Percentiles rank a stretch among this genome's conserved stretches.
These are phyloP conservation scores for Avena eriantha DNA, from an alignment of 176 grass and related monocot genomes.

Conservation along the genomic window DNA sequence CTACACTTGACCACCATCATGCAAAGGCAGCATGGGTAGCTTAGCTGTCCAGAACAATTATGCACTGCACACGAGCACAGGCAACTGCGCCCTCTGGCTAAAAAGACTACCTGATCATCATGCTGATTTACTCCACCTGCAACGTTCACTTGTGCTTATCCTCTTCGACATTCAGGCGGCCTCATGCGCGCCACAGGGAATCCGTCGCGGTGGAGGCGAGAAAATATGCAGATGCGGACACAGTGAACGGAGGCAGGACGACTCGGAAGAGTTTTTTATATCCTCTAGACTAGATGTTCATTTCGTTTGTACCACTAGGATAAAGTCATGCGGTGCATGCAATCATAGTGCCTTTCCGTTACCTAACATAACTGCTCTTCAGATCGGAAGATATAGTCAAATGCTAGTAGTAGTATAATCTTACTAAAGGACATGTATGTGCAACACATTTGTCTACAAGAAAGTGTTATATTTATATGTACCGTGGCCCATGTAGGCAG, in stretches of 20 bases:
- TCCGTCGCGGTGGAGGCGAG: neutral
- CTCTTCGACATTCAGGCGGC: slow-evolving; percentile 4
- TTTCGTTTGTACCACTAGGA: neutral
- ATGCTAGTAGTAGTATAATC: neutral
- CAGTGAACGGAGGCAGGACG: neutral
- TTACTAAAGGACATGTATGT: neutral
- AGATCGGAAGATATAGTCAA: neutral
- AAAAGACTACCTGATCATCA: neutral
- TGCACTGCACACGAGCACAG: slow-evolving; percentile 7
- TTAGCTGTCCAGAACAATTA: slow-evolving; percentile 18
- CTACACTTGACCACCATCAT: slow-evolving; percentile 28
- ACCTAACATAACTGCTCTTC: slow-evolving; percentile 24
- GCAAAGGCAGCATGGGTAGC: neutral
- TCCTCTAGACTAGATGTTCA: neutral
- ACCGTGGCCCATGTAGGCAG: too few species aligned
- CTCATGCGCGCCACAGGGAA: neutral
- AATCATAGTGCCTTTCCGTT: neutral
- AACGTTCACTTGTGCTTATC: neutral
- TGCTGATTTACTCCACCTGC: neutral
- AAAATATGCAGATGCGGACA: neutral
- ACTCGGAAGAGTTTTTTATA: neutral
- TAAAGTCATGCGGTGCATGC: neutral
- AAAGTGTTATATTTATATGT: too few species aligned
- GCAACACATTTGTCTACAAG: neutral
- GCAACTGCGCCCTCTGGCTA: neutral